phyloP scores from a whole-genome alignment of 441 rosid species.

The Euphorbia celastroides region DNA sequence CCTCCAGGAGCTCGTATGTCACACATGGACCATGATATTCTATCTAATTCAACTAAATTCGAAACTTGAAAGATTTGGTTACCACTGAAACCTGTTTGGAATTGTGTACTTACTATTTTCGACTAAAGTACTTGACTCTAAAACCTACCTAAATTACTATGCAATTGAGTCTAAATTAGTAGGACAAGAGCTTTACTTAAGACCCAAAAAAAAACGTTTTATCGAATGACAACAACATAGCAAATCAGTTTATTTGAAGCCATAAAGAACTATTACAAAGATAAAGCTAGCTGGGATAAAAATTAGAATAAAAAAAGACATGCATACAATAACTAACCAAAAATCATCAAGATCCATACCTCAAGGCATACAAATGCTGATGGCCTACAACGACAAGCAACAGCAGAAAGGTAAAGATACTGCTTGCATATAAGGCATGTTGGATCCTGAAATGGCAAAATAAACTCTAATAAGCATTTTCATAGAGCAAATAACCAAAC shows the following conservation, averaged over 20 bases:
- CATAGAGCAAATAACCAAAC: constrained; percentile 11
- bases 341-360: constrained; percentile 41
- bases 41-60: neutral
- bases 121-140: neutral
- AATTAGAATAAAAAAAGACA: neutral
- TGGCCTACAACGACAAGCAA: constrained; percentile 75
- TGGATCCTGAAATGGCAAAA: constrained; percentile 62
- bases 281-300: constrained; percentile 3
- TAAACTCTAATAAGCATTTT: constrained; percentile 9
- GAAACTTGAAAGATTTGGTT: neutral
- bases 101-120: neutral
- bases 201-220: neutral
- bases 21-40: neutral
- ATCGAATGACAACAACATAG: neutral
- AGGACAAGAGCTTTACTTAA: neutral
- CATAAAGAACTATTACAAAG: neutral
- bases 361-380: constrained; percentile 80
- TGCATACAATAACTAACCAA: constrained; percentile 4
- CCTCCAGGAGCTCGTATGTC: neutral
- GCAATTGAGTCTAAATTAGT: neutral
- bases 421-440: constrained; percentile 88
- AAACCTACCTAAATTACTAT: neutral
- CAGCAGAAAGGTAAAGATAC: constrained; percentile 84
- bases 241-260: neutral
- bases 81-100: neutral